Evolutionary conservation across 352 stramenopile species (phyloP).

Genomic region (Vaucheria bursata): DNA sequence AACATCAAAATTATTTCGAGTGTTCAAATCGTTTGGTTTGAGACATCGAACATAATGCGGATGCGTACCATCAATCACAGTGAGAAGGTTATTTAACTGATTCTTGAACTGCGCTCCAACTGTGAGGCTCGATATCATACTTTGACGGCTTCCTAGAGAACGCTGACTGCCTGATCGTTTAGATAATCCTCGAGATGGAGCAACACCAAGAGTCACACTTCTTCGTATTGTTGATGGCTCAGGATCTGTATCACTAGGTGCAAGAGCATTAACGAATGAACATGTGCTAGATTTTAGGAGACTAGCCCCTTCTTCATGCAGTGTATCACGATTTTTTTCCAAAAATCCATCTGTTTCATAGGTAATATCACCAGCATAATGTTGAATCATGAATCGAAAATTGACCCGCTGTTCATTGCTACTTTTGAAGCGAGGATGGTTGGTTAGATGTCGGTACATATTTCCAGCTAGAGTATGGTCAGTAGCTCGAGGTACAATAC

Average conservation of each 20-base stretch:
- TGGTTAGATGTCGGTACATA: constrained; percentile 33
- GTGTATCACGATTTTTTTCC: constrained; percentile 87
- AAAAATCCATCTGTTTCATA: constrained; percentile 84
- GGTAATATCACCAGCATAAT: constrained; percentile 66
- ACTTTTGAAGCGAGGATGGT: neutral
- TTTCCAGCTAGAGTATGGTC: constrained; percentile 40
- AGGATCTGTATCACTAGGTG: constrained; percentile 23
- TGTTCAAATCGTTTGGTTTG: constrained; percentile 92
- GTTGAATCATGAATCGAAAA: constrained; percentile 54
- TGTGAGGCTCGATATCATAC: neutral
- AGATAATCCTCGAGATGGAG: neutral
- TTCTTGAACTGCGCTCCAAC: constrained; percentile 48
- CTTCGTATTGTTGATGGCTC: neutral
- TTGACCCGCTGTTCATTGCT: constrained; percentile 56
- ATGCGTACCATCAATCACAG: constrained; percentile 82
- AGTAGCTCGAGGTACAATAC: constrained; percentile 50
- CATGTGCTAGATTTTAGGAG: constrained; percentile 32
- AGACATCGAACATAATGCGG: constrained; percentile 97
- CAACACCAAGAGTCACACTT: neutral
- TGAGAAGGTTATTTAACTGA: constrained; percentile 78
- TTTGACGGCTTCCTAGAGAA: neutral
- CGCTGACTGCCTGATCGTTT: neutral
- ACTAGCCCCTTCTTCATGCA: constrained; percentile 55
- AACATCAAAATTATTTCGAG: constrained; percentile 76
- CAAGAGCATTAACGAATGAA: constrained; percentile 58